phyloP scores from a whole-genome alignment of 139 green algal genomes.

The Diplosphaera chodatii region DNA sequence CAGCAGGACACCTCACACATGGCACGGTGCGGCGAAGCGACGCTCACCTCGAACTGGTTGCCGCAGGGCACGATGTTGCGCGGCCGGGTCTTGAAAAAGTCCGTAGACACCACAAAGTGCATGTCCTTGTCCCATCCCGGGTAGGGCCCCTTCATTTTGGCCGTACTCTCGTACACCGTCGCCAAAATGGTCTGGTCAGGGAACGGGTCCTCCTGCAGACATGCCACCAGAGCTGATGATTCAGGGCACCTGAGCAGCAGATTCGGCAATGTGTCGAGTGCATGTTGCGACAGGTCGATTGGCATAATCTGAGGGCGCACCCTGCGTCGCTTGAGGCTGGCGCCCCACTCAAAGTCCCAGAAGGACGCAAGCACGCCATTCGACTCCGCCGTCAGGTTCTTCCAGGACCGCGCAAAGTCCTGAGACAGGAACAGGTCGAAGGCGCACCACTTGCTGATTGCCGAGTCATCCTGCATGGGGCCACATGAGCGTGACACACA shows the following conservation, averaged over 20 bases:
- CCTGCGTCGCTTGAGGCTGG: conserved; percentile 11
- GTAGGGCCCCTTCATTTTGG: conserved; percentile 29
- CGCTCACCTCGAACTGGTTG: conserved; percentile 85
- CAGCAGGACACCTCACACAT: too few species aligned
- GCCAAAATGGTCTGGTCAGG: conserved; percentile 71
- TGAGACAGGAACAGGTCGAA: conserved; percentile 63
- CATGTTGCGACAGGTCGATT: too few species aligned
- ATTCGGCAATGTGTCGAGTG: too few species aligned
- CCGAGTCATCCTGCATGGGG: conserved; percentile 3
- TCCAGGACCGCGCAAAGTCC: conserved; percentile 55
- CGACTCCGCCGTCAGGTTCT: conserved; percentile 74
- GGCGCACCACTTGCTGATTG: conserved; percentile 33
- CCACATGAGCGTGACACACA: background rate
- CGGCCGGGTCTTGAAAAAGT: conserved; percentile 66
- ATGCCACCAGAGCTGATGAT: too few species aligned
- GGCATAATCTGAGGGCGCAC: too few species aligned
- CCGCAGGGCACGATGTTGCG: conserved; percentile 68
- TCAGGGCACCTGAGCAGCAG: too few species aligned
- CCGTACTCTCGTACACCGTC: conserved; percentile 65
- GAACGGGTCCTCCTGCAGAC: background rate
- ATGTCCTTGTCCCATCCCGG: conserved; percentile 86
- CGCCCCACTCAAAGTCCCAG: conserved; percentile 91
- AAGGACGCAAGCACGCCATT: conserved; percentile 69
- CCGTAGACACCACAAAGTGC: conserved; percentile 69
- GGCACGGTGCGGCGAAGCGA: too few species aligned